These are phyloP conservation scores for Acer saccharum DNA, from an alignment of 345 rosid species.

Conservation along the genomic window DNA sequence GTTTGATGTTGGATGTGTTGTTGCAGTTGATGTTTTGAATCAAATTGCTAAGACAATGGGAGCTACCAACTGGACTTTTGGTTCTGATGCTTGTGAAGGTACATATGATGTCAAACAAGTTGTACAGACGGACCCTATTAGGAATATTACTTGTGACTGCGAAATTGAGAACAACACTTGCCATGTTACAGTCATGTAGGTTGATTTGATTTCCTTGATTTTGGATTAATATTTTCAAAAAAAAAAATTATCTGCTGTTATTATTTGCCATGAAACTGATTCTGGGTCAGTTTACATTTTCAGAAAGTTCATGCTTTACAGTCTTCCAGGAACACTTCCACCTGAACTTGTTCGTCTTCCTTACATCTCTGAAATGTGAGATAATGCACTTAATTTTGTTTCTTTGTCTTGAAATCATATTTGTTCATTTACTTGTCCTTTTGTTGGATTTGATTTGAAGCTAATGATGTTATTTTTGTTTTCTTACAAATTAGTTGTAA, in stretches of 20 bases:
- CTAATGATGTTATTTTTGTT: neutral
- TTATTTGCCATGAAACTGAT: neutral
- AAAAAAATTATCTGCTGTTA: neutral
- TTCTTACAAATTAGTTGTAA: no score
- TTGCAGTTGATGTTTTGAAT: constrained; percentile 52
- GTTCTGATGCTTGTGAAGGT: constrained; percentile 40
- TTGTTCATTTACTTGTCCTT: neutral
- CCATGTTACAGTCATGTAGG: constrained; percentile 41
- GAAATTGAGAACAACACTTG: constrained; percentile 35
- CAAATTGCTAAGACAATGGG: constrained; percentile 52
- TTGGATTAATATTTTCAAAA: neutral
- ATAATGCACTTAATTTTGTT: neutral
- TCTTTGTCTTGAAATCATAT: neutral
- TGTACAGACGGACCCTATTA: constrained; percentile 19
- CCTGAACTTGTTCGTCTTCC: constrained; percentile 49
- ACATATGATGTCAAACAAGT: constrained; percentile 18
- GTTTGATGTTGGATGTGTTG: neutral
- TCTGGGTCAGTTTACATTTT: constrained; percentile 17
- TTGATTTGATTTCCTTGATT: neutral
- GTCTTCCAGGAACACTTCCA: constrained; percentile 60
- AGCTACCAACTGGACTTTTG: constrained; percentile 48
- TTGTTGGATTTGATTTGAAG: neutral
- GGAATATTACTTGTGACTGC: constrained; percentile 34
- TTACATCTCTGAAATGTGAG: constrained; percentile 49
- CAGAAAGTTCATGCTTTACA: constrained; percentile 46